Evolutionary conservation across 2,329 filamentous ascomycete species (phyloP), one percentile per base, ranked within the genome.

Genomic region (Apiospora malaysiana): DNA sequence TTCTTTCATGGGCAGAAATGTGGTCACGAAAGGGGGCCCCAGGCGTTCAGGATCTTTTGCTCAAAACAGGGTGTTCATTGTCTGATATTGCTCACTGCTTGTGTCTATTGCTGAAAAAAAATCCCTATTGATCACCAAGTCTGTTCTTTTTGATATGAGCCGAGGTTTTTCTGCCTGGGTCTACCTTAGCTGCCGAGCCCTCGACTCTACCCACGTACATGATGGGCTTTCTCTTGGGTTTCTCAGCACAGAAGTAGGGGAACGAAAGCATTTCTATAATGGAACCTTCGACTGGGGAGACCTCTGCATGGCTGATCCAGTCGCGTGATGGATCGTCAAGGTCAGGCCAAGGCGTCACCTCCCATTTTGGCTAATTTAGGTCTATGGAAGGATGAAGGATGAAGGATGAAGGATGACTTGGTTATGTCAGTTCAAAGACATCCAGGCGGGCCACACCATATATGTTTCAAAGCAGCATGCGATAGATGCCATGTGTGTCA

Each of bases 31-130:
- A 43, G 68, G 68, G 56, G 63, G 47, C 63, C 71, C 66, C 9
- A 69, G 71, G 71, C 71, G 71, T 72, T 72, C 67, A 69, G 66
- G 71, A 69, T 68, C 56, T 63, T 70, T 68, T 49, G 37, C 25
- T 68, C 67, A 56, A 68, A 68, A 68, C 46, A 49, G 67, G 67
- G 67, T 51, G 56, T 63, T 63, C 32, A 40, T 63, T 63, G 56
- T 63, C 56, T 63, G 56, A 63, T 63, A 63, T 63, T 63, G 56
- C 32, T 40, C 56, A 63, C 32, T 63, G 27, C 56, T 23, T 63
- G 56, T 40, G 56, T n/a, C 32, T n/a, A 45, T 63, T 63, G 56
- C 56, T 9, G 32, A 40, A 40, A 63, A 63, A 40, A 40, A 40
- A 32, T 56, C 49, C 56, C 56, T 40, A 5, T 63, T 40, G 32